phyloP scores from a whole-genome alignment of 2,329 filamentous ascomycete genomes.

The Epichloe festucae region DNA sequence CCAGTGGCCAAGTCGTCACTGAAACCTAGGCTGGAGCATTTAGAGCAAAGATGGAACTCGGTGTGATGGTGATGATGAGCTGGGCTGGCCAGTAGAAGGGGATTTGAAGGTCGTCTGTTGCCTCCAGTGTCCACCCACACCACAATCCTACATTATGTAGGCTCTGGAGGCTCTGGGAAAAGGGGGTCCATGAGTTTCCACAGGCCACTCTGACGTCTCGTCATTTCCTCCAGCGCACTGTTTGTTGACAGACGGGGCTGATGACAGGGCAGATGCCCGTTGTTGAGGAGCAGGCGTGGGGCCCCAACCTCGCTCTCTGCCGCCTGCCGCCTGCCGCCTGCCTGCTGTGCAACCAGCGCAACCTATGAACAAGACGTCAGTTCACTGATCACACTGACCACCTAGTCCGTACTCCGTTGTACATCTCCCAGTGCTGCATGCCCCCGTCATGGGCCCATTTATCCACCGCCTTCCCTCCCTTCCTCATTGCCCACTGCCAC shows the following conservation, averaged over 20 bases:
- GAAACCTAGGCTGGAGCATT: background rate
- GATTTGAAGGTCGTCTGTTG: background rate
- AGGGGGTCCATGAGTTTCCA: background rate
- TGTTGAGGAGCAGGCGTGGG: background rate
- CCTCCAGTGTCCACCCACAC: background rate
- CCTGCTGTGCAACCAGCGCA: background rate
- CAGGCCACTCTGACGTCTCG: background rate
- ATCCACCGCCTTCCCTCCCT: constrained; percentile 2
- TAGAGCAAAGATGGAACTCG: background rate
- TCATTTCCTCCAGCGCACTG: background rate
- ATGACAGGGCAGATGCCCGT: too few species aligned
- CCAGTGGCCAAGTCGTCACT: background rate
- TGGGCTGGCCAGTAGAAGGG: background rate
- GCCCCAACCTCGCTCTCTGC: background rate
- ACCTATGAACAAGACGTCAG: background rate
- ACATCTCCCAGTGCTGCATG: background rate
- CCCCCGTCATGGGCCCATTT: background rate
- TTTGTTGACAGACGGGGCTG: too few species aligned
- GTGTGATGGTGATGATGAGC: background rate
- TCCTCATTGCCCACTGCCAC: background rate
- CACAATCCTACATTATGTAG: background rate
- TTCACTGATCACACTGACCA: too few species aligned
- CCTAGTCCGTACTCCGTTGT: too few species aligned
- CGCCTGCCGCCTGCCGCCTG: background rate
- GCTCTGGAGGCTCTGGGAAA: background rate